Evolutionary conservation across 23 red algal genomes (phyloP).

Genomic region (Gracilaria gracilis): DNA sequence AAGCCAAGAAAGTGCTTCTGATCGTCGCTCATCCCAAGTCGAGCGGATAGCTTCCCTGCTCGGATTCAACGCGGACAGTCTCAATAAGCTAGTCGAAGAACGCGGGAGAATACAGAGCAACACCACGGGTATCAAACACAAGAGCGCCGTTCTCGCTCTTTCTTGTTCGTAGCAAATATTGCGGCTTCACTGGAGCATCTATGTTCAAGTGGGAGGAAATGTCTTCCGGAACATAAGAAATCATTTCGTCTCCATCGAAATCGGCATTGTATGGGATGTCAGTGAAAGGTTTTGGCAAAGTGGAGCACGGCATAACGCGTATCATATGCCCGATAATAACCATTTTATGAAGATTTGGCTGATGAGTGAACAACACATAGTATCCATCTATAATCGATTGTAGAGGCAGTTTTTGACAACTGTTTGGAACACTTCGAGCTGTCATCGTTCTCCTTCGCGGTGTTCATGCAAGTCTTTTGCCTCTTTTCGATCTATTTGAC

Average conservation of each 20-base stretch:
- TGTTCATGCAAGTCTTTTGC: constrained; percentile 35
- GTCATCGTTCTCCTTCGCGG: not conserved
- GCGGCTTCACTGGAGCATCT: constrained; percentile 47
- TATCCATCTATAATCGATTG: too few relatives aligned
- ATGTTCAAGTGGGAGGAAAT: not conserved
- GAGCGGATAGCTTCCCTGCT: not conserved
- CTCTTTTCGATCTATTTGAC: constrained; percentile 89
- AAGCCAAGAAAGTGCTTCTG: constrained; percentile 54
- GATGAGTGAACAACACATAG: too few relatives aligned
- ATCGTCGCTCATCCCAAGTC: constrained; percentile 9
- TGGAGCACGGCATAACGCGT: too few relatives aligned
- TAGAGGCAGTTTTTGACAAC: not conserved
- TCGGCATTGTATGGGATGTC: too few relatives aligned
- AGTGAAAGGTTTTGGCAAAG: too few relatives aligned
- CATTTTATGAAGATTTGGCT: too few relatives aligned
- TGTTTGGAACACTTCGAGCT: not conserved
- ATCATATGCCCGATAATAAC: too few relatives aligned
- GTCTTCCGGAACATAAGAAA: too few relatives aligned
- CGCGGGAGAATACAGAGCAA: constrained; percentile 4
- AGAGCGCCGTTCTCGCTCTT: constrained; percentile 10
- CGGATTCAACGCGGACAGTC: not conserved
- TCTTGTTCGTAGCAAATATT: constrained; percentile 36
- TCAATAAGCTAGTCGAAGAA: constrained; percentile 30
- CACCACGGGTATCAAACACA: constrained; percentile 23
- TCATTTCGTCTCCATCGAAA: too few relatives aligned